These are phyloP conservation scores for Phytopythium mirpurense DNA, from an alignment of 352 stramenopile species.

Conservation along the genomic window DNA sequence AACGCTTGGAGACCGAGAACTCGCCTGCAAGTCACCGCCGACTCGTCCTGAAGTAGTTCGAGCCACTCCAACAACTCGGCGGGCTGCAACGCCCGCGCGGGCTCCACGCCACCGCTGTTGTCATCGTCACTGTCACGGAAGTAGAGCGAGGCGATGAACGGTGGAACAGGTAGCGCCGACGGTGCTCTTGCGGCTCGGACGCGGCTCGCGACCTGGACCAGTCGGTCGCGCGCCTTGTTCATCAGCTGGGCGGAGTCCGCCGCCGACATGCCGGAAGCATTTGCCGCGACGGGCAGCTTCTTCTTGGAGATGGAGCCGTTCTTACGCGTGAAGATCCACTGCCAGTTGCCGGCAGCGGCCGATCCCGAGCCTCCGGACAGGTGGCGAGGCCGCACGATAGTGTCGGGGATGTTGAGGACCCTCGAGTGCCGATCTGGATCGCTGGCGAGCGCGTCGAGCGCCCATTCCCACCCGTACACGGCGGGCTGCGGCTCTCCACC, in stretches of 20 bases:
- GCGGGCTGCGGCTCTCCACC: neutral
- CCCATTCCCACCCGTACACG: slow-evolving; percentile 33
- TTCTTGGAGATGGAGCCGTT: slow-evolving; percentile 37
- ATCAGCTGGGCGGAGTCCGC: slow-evolving; percentile 13
- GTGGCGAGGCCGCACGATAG: slow-evolving; percentile 14
- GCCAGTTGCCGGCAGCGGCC: neutral
- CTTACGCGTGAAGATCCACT: slow-evolving; percentile 54
- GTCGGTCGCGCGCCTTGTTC: slow-evolving; percentile 37
- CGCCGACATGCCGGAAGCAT: neutral
- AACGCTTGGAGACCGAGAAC: slow-evolving; percentile 19
- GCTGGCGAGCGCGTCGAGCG: slow-evolving; percentile 20
- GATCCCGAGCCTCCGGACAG: neutral
- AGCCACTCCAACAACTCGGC: slow-evolving; percentile 17
- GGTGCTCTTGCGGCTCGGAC: slow-evolving; percentile 9
- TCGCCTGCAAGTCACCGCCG: neutral
- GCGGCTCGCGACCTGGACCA: slow-evolving; percentile 26
- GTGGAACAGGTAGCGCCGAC: neutral
- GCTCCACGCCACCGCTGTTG: neutral
- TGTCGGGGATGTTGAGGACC: slow-evolving; percentile 32
- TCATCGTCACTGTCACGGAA: slow-evolving; percentile 3
- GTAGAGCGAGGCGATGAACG: slow-evolving; percentile 14
- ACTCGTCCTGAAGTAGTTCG: slow-evolving; percentile 1
- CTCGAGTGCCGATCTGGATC: slow-evolving; percentile 18
- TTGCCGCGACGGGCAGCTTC: slow-evolving; percentile 15
- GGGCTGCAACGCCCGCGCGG: slow-evolving; percentile 7